Percentiles rank a stretch among this genome's conserved stretches.
phyloP scores from a whole-genome alignment of 192 early-diverging fungal genomes.

The Entomortierella parvispora region DNA sequence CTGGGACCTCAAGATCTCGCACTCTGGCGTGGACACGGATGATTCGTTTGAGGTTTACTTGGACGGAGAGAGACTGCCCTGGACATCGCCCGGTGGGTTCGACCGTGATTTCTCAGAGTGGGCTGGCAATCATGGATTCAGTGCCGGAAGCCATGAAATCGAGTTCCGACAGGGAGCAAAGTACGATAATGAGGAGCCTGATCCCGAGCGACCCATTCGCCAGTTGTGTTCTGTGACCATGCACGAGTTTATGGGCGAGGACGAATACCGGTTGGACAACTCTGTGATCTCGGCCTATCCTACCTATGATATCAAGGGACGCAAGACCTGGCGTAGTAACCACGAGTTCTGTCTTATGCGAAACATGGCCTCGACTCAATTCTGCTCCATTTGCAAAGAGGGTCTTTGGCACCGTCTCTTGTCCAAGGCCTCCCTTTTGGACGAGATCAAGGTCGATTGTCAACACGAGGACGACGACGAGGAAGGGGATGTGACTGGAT shows the following conservation, averaged over 20 bases:
- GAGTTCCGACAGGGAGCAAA: conserved; percentile 58
- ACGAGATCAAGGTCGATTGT: conserved; percentile 53
- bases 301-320: conserved; percentile 51
- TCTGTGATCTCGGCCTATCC: conserved; percentile 62
- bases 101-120: conserved; percentile 64
- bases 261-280: conserved; percentile 54
- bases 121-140: conserved; percentile 52
- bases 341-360: conserved; percentile 72
- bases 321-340: conserved; percentile 62
- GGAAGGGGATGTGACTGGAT: not conserved
- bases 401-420: conserved; percentile 67
- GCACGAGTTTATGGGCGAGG: conserved; percentile 63
- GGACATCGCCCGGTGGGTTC: conserved; percentile 58
- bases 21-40: conserved; percentile 64
- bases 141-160: conserved; percentile 54
- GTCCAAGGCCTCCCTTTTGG: conserved; percentile 58
- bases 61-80: conserved; percentile 61
- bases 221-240: conserved; percentile 68
- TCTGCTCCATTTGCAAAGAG: conserved; percentile 68
- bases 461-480: conserved; percentile 10
- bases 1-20: conserved; percentile 64
- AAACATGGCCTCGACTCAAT: conserved; percentile 60
- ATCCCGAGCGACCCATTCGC: conserved; percentile 57
- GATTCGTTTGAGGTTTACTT: conserved; percentile 58
- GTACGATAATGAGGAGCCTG: conserved; percentile 48